Evolutionary conservation across 345 rosid species (phyloP).

Genomic region (Pugionium dolabratum): DNA sequence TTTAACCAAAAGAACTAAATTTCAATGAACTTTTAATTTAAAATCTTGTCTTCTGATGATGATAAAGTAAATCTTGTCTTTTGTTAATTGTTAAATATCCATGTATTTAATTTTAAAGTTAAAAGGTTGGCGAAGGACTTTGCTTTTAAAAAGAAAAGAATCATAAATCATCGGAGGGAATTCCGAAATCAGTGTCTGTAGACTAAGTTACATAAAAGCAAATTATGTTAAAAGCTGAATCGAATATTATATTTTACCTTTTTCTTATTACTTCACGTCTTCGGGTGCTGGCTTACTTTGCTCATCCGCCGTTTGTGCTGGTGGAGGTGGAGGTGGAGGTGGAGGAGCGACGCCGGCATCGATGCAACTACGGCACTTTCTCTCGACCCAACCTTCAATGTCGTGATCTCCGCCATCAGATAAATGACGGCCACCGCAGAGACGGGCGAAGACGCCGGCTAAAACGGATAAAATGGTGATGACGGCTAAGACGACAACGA

Average conservation of each 20-base stretch:
- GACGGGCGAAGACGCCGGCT: slow-evolving; percentile 72
- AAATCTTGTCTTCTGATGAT: not conserved
- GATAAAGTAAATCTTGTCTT: not conserved
- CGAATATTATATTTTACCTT: slow-evolving; percentile 8
- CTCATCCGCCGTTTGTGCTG: slow-evolving; percentile 34
- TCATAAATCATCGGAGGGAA: slow-evolving; percentile 21
- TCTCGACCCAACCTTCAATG: slow-evolving; percentile 91
- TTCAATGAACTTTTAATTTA: too few relatives aligned
- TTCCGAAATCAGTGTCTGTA: slow-evolving; percentile 35
- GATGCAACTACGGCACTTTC: slow-evolving; percentile 75
- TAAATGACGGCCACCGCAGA: slow-evolving; percentile 74
- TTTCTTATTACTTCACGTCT: slow-evolving; percentile 26
- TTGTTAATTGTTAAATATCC: not conserved
- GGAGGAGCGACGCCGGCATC: slow-evolving; percentile 61
- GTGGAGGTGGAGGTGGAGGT: slow-evolving; percentile 41
- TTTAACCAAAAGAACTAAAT: not conserved
- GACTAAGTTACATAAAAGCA: slow-evolving; percentile 26
- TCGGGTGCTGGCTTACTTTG: slow-evolving; percentile 52
- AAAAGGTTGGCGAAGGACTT: too few relatives aligned
- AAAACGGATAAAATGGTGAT: slow-evolving; percentile 67
- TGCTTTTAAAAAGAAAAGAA: slow-evolving; percentile 3
- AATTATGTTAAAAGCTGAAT: slow-evolving; percentile 21
- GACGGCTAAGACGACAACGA: slow-evolving; percentile 80
- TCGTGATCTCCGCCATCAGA: slow-evolving; percentile 68
- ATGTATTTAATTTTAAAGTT: not conserved